A percentile compares a stretch with the other conserved stretches of the same genome.
Evolutionary conservation across 2,329 filamentous ascomycete genomes (phyloP).

Genomic region (Akanthomyces lecanii): DNA sequence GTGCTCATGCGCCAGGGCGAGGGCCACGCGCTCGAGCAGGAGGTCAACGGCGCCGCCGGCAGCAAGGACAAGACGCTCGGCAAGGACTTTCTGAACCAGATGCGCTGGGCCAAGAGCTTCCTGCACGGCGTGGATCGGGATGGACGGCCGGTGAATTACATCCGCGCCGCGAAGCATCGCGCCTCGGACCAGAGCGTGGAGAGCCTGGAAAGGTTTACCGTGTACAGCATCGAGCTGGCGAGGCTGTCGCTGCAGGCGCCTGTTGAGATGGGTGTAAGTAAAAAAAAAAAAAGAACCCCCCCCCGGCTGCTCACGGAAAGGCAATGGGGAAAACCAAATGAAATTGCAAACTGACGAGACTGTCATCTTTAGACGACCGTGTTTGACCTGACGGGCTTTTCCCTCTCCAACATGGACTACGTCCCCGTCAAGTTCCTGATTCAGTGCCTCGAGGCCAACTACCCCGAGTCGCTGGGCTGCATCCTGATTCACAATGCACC

Average conservation of each 20-base stretch:
- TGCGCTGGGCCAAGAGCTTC: slow-evolving; percentile 82
- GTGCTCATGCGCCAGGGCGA: slow-evolving; percentile 74
- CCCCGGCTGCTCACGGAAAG: neutral
- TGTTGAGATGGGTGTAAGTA: slow-evolving; percentile 77
- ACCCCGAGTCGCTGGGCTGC: slow-evolving; percentile 78
- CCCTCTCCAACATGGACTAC: slow-evolving; percentile 91
- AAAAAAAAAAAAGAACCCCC: too few species aligned
- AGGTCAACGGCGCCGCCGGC: slow-evolving; percentile 44
- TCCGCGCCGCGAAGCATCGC: slow-evolving; percentile 71
- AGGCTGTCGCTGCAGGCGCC: slow-evolving; percentile 69
- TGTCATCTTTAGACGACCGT: slow-evolving; percentile 13
- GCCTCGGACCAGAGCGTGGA: slow-evolving; percentile 72
- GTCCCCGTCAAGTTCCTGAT: slow-evolving; percentile 93
- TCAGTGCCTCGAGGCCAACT: slow-evolving; percentile 93
- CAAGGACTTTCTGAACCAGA: slow-evolving; percentile 71
- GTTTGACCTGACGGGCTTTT: slow-evolving; percentile 87
- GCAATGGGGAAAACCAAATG: neutral
- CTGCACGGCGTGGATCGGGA: slow-evolving; percentile 75
- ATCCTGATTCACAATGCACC: slow-evolving; percentile 87
- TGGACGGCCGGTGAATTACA: slow-evolving; percentile 74
- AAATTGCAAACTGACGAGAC: neutral
- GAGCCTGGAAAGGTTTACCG: slow-evolving; percentile 74
- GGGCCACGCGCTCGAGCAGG: slow-evolving; percentile 53
- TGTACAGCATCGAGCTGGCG: slow-evolving; percentile 83
- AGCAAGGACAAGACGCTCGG: slow-evolving; percentile 57